Conservation (phyloP, 345 rosid species). For the Salix dunnii region DNA sequence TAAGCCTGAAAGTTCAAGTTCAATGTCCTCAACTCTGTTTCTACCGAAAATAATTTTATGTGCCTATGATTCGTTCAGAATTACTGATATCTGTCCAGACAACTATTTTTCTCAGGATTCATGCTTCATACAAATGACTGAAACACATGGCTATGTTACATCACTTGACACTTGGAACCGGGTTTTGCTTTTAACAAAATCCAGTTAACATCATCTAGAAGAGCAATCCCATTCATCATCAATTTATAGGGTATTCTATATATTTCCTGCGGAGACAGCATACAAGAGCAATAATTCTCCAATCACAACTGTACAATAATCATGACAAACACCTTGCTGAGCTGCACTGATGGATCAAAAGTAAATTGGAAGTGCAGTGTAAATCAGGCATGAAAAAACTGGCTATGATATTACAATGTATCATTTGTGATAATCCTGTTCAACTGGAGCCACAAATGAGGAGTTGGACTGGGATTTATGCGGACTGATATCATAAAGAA, state of each 20-base stretch:
- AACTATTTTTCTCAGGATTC: not conserved
- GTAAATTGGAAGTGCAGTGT: not conserved
- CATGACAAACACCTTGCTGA: not conserved
- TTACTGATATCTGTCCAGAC: not conserved
- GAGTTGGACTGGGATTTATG: not conserved
- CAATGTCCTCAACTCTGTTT: not conserved
- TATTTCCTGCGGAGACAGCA: not conserved
- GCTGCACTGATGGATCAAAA: not conserved
- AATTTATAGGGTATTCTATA: not conserved
- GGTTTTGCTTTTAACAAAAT: not conserved
- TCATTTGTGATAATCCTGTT: too few species aligned
- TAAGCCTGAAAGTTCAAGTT: not conserved
- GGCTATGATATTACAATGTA: too few species aligned
- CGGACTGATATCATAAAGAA: too few species aligned
- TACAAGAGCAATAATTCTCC: not conserved
- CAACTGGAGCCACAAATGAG: too few species aligned
- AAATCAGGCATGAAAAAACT: not conserved
- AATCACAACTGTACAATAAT: not conserved
- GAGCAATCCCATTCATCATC: not conserved
- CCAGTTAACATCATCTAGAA: not conserved
- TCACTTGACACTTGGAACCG: not conserved
- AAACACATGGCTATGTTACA: not conserved
- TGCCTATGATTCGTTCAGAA: not conserved
- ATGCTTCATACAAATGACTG: not conserved
- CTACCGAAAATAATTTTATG: not conserved